Evolutionary conservation across 129 eudicot genomes (phyloP).

Genomic region (Chrysanthemum seticuspe): DNA sequence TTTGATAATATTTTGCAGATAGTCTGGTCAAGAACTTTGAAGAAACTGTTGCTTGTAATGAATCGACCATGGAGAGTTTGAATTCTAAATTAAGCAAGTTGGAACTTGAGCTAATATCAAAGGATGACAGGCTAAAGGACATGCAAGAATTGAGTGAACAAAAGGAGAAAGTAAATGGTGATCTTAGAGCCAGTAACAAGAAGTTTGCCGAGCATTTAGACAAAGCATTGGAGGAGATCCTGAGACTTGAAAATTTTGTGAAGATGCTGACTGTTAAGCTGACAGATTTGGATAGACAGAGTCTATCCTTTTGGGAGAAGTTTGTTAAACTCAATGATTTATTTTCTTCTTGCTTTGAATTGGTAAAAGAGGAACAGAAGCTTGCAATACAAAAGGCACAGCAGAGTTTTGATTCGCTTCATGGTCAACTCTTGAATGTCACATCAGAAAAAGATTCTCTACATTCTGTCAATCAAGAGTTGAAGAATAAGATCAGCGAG

Average conservation of each 20-base stretch:
- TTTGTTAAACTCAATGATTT: conserved; percentile 43
- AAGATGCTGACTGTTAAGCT: conserved; percentile 48
- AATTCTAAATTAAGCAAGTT: conserved; percentile 48
- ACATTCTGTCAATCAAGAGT: conserved; percentile 49
- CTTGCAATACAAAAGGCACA: conserved; percentile 51
- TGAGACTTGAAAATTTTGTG: conserved; percentile 58
- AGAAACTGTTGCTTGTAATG: conserved; percentile 52
- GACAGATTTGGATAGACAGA: conserved; percentile 63
- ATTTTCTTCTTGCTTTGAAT: conserved; percentile 48
- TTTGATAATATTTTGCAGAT: conserved; percentile 48
- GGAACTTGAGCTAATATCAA: conserved; percentile 50
- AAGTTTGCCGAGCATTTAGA: conserved; percentile 45
- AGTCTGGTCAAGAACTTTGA: conserved; percentile 54
- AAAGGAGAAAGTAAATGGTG: conserved; percentile 56
- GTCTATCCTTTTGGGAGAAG: conserved; percentile 52
- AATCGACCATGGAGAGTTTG: conserved; percentile 49
- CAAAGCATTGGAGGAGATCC: conserved; percentile 57
- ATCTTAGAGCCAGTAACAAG: conserved; percentile 52
- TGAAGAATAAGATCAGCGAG: conserved; percentile 55
- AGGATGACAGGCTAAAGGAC: conserved; percentile 56
- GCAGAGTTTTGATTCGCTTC: conserved; percentile 46
- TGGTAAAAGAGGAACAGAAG: conserved; percentile 55
- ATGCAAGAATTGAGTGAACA: conserved; percentile 42
- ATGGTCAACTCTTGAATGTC: conserved; percentile 35
- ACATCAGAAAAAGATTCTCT: conserved; percentile 60